Percentiles rank a stretch among this genome's conserved stretches.
Evolutionary conservation across 1,284 basidiomycete species (phyloP).

Genomic region (Ceratobasidium sp.): DNA sequence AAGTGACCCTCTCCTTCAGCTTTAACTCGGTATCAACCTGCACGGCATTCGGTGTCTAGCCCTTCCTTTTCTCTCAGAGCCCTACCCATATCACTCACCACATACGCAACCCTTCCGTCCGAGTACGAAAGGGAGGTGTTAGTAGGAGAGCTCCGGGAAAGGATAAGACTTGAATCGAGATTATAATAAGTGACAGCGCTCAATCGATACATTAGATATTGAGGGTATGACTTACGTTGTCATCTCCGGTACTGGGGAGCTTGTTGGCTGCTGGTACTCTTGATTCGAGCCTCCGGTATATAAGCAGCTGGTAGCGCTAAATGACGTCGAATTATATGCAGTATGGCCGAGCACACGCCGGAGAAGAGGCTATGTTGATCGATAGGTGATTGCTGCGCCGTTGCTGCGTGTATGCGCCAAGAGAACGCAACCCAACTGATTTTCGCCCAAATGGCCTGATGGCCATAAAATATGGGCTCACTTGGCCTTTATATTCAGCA

Average conservation of each 20-base stretch:
- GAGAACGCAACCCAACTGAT: not conserved
- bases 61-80: too few species aligned
- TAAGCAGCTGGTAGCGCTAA: too few species aligned
- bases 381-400: not conserved
- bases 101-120: constrained; percentile 27
- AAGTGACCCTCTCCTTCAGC: constrained; percentile 20
- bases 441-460: not conserved
- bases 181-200: not conserved
- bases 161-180: constrained; percentile 4
- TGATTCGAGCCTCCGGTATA: too few species aligned
- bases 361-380: not conserved
- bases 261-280: too few species aligned
- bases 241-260: not conserved
- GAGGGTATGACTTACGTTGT: constrained; percentile 11
- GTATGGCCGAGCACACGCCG: not conserved
- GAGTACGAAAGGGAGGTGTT: constrained; percentile 6
- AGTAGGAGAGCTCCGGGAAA: constrained; percentile 27
- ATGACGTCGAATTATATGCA: not conserved
- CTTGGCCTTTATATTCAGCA: not conserved
- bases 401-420: not conserved
- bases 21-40: constrained; percentile 1
- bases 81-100: not conserved
- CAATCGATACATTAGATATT: not conserved
- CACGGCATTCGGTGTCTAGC: not conserved
- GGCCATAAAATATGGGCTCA: not conserved